phyloP scores from a whole-genome alignment of 805 yeast species.

The Starmerella geochares region DNA sequence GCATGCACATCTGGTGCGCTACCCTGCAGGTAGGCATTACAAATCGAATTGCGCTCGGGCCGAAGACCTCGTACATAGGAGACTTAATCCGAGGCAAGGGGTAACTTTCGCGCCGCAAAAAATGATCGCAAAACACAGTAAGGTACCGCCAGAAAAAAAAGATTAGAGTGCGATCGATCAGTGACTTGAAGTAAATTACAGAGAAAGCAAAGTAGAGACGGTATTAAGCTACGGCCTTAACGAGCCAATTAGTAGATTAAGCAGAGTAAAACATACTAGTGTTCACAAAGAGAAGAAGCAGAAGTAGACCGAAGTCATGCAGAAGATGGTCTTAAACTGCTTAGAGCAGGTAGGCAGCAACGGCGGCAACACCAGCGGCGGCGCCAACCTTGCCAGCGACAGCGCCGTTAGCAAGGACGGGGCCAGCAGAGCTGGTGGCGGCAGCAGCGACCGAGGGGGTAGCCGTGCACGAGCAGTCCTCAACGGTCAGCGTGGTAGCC shows the following conservation, averaged over 20 bases:
- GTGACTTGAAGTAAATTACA: neutral
- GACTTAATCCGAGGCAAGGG: constrained; percentile 1
- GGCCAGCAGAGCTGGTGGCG: constrained; percentile 17
- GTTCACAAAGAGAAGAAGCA: neutral
- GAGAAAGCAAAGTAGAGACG: neutral
- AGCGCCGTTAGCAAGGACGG: constrained; percentile 23
- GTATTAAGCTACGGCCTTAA: neutral
- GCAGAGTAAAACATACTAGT: neutral
- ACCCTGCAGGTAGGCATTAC: neutral
- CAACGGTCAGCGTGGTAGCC: constrained; percentile 50
- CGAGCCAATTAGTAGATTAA: constrained; percentile 1
- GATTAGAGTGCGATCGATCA: too few species aligned
- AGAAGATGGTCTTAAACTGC: neutral
- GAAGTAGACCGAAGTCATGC: neutral
- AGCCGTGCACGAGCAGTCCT: constrained; percentile 53
- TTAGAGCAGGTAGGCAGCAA: constrained; percentile 22
- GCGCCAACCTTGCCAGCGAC: constrained; percentile 22
- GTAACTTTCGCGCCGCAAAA: too few species aligned
- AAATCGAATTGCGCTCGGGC: too few species aligned
- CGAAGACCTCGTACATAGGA: neutral
- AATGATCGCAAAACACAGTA: too few species aligned
- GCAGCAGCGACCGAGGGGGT: constrained; percentile 10
- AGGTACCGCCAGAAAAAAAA: too few species aligned
- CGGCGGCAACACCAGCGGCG: constrained; percentile 26
- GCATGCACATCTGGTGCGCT: neutral